Base-by-base conservation (phyloP, 2,329 filamentous ascomycete genomes). In the Lasiodiplodia sp. region DNA sequence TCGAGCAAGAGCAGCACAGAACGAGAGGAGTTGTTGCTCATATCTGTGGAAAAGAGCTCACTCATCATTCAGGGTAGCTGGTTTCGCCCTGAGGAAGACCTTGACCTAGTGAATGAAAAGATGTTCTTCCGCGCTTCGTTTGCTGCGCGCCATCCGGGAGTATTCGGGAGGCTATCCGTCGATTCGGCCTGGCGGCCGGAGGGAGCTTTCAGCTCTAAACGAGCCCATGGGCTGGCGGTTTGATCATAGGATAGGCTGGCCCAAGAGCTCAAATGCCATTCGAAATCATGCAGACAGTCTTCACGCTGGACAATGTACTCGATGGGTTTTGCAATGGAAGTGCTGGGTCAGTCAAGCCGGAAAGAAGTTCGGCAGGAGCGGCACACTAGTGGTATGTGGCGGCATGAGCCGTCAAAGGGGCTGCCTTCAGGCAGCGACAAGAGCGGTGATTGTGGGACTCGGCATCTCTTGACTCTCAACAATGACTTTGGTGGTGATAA, bases 101-200 rank as follows among this genome's bases (percentile, higher is more conserved):
- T n/a, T n/a, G n/a, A n/a, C n/a, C n/a, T n/a, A n/a, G n/a, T n/a
- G 66, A 5, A 8, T 31, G 3, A 31, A 31, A 6, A 1, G 28
- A 31, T 31, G 7, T 97, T 93, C 83, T 96, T 98, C 85, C 88
- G 96, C 65, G 90, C 4, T 99, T 95, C n/a, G 0, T 99, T 92
- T 82, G 94, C 95, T 0, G 90, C 94, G 94, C 94, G 2, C 89
- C 79, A 21, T 77, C 76, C 47, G 81, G 83, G 63, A 79, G 83
- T 79, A 85, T 86, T 70, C 77, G 83, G 16, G 83, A 85, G 76
- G 84, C 79, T 18, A 83, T 86, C 68, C 74, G 79, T 72, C 73
- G 95, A 69, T 91, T 99, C 73, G 93, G 93, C 0, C 85, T 87
- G 68, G 92, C 93, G 8, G 83, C 98, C 52, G 86, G 88, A 72